Evolutionary conservation across 768 basidiomycete genomes (phyloP), one percentile per base, ranked within the genome.

Genomic region (Mycena capillaripes): DNA sequence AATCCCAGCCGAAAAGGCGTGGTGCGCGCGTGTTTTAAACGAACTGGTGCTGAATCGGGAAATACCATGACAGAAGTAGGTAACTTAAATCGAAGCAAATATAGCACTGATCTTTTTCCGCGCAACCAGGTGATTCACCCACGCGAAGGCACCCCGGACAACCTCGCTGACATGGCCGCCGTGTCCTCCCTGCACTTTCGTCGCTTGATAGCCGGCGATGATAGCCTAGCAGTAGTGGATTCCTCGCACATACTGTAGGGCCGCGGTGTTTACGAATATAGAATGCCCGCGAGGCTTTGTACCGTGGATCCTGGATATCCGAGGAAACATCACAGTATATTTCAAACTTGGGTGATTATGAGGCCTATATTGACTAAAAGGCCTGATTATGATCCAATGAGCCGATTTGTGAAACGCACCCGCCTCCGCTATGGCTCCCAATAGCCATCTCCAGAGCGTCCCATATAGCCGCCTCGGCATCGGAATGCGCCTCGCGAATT

Each of bases 401-500:
- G 27, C n/a, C 19, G 42, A 14, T 17, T 17, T 46, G n/a, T 50
- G 57, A 12, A 6, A 44, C 59, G 16, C 16, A 64, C 57, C 23
- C 27, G 19, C 38, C 16, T 38, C 11, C 16, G 38, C 42, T 17
- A 16, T 4, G 16, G 8, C 82, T 71, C 34, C 71, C 66, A n/a
- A 79, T 79, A 1, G 80, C 79, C 21, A 75, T 65, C 67, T 83
- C 82, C 34, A 83, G 76, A 16, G 72, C 76, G 36, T 67, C 78
- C 84, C 85, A 86, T 17, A 85, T 79, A 32, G 71, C 69, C 17
- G 60, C 75, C 64, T 85, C 83, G 27, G 78, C 73, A 21, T 63
- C 55, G 2, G 84, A 81, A 71, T 84, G 82, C n/a, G 84, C 84
- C 60, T 83, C 81, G 34, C 81, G 79, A 46, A 82, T 79, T 27